Evolutionary conservation across 768 basidiomycete species (phyloP), one percentile per base, ranked within the genome.

Genomic region (Russula sp.): DNA sequence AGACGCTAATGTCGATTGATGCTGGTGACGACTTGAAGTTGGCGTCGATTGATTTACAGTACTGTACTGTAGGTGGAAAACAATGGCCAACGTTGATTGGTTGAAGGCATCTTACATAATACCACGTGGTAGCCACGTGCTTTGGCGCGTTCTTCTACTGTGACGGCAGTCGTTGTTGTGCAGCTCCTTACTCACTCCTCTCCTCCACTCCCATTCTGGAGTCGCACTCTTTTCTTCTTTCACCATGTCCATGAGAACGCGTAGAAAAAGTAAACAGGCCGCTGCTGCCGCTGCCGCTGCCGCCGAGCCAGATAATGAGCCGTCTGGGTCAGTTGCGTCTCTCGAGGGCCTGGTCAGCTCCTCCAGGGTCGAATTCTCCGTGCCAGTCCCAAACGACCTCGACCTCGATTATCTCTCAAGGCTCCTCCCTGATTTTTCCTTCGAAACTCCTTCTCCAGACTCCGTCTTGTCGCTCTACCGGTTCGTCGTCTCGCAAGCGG

Each of bases 361-460:
- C 2, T 79, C 81, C 53, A 78, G 67, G 34, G 24, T 81, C 60
- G 72, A 72, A 16, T 70, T 77, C 40, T 63, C 69, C 20, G 72
- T 89, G 42, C 71, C 77, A 57, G 75, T 91, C 55, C 90, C 89
- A 7, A 78, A 81, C 46, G 90, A 91, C 75, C 72, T 92, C 67
- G 86, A 90, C 75, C 67, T 83, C 44, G 85, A 86, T 52, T 74
- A 78, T 5, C 79, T 92, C 49, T 76, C 83, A 9, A 76, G 75
- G 67, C 75, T 90, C 48, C 76, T 92, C 3, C 90, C 89, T 0
- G 86, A 84, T 53, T 76, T 78, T 20, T 79, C 83, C 48, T 75
- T 91, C 53, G 75, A 81, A 18, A 75, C 80, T 5, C 84, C 86
- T 0, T 79, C 84, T 2, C 75, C 84, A 8, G 87, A 90, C 3